These are phyloP conservation scores for Ogataea methylovora DNA, from an alignment of 805 yeast species.

Conservation along the genomic window DNA sequence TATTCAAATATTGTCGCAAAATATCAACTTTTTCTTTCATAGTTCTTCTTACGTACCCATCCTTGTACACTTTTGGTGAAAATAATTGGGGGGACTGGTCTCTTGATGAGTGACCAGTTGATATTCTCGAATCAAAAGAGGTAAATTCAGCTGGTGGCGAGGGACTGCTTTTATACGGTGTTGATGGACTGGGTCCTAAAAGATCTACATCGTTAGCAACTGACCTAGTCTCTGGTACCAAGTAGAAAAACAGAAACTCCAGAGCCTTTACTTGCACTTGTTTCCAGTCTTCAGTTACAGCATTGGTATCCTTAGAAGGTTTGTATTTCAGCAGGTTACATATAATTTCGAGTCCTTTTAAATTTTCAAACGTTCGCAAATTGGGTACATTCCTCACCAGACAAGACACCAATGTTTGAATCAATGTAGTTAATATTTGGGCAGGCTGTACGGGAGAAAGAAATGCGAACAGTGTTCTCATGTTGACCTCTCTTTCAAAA, in stretches of 20 bases:
- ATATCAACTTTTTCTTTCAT: conserved; percentile 37
- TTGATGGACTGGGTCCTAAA: too few species aligned
- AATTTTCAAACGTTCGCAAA: conserved; percentile 49
- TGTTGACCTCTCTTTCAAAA: conserved; percentile 35
- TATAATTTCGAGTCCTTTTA: conserved; percentile 46
- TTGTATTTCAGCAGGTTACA: conserved; percentile 34
- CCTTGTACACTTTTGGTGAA: conserved; percentile 5
- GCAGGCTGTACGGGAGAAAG: conserved; percentile 12
- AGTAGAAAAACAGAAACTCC: conserved; percentile 63
- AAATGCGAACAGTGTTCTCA: conserved; percentile 25
- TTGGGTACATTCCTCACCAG: conserved; percentile 50
- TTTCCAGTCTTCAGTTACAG: conserved; percentile 30
- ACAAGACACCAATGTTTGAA: conserved; percentile 51
- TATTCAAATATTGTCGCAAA: conserved; percentile 34
- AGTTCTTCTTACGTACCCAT: conserved; percentile 25
- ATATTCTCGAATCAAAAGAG: too few species aligned
- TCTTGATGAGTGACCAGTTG: too few species aligned
- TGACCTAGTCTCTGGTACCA: conserved; percentile 48
- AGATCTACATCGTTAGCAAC: too few species aligned
- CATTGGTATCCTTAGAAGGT: background rate
- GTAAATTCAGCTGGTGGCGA: background rate
- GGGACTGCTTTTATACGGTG: background rate
- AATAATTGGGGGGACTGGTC: too few species aligned
- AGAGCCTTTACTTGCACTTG: conserved; percentile 54
- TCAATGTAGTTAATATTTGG: conserved; percentile 28